phyloP scores from a whole-genome alignment of 2,329 filamentous ascomycete genomes.

The Waltergamsia citrina region DNA sequence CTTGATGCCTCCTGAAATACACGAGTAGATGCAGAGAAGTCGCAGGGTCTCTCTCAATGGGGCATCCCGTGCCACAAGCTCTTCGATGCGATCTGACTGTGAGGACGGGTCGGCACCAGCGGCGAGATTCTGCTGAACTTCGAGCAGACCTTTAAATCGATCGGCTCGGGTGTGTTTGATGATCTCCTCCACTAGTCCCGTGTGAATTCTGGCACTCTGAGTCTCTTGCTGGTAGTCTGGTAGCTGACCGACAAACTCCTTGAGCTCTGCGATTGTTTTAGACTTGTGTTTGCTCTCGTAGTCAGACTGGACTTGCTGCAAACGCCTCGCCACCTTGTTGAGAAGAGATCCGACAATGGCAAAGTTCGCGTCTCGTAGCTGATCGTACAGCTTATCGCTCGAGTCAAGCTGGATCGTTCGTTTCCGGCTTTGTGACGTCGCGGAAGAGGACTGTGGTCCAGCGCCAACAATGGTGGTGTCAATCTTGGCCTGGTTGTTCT shows the following conservation, averaged over 20 bases:
- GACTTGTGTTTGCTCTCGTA: conserved; percentile 85
- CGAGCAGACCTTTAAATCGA: conserved; percentile 76
- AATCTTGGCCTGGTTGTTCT: conserved; percentile 86
- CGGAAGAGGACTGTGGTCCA: conserved; percentile 52
- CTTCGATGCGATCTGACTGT: conserved; percentile 85
- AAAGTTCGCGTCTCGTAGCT: conserved; percentile 88
- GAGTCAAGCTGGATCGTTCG: conserved; percentile 84
- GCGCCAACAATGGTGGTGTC: conserved; percentile 82
- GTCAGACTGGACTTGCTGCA: conserved; percentile 74
- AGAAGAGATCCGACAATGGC: conserved; percentile 83
- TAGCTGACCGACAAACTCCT: conserved; percentile 90
- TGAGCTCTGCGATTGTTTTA: conserved; percentile 82
- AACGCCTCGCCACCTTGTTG: conserved; percentile 80
- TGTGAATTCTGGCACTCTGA: conserved; percentile 85
- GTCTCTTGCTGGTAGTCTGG: conserved; percentile 91
- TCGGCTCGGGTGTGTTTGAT: conserved; percentile 88
- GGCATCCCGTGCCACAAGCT: conserved; percentile 82
- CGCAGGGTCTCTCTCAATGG: conserved; percentile 75
- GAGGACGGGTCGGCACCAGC: conserved; percentile 81
- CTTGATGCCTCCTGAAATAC: conserved; percentile 79
- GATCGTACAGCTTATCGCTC: conserved; percentile 78
- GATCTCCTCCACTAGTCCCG: conserved; percentile 86
- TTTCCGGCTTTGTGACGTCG: conserved; percentile 56
- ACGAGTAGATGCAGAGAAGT: conserved; percentile 84
- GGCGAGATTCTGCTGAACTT: conserved; percentile 92